Conservation (phyloP, 805 yeast species). For the Kodamaea fukazawae region DNA sequence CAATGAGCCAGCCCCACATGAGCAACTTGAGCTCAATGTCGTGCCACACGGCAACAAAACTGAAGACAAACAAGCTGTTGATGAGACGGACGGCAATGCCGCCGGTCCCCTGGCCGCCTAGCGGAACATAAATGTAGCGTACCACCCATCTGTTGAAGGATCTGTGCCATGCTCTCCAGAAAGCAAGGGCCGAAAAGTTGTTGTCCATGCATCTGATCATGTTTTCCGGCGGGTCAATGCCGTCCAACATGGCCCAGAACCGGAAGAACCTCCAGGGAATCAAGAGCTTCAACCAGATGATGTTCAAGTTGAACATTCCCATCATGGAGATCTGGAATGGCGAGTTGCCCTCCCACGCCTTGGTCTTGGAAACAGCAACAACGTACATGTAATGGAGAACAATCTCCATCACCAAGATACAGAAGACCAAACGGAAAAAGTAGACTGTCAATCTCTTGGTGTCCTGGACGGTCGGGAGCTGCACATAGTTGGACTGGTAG, state of each 20-base stretch:
- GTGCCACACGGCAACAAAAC: constrained; percentile 98
- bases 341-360: constrained; percentile 85
- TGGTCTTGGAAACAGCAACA: constrained; percentile 84
- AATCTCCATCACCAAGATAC: constrained; percentile 86
- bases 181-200: constrained; percentile 88
- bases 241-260: constrained; percentile 89
- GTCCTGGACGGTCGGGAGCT: constrained; percentile 54
- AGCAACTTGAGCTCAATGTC: constrained; percentile 85
- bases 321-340: constrained; percentile 95
- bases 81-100: constrained; percentile 45
- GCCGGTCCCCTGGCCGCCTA: constrained; percentile 74
- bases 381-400: constrained; percentile 86
- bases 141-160: constrained; percentile 88
- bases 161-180: constrained; percentile 99
- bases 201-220: constrained; percentile 96
- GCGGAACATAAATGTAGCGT: constrained; percentile 84
- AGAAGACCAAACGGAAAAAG: constrained; percentile 64
- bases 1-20: constrained; percentile 96
- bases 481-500: constrained; percentile 61
- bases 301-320: constrained; percentile 83
- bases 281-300: constrained; percentile 88
- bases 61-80: constrained; percentile 80
- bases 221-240: constrained; percentile 94
- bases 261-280: constrained; percentile 97
- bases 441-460: constrained; percentile 54